Evolutionary conservation across 208 protist species (phyloP), one percentile per base, ranked within the genome.

Genomic region (Trypanosomatidae sp.): DNA sequence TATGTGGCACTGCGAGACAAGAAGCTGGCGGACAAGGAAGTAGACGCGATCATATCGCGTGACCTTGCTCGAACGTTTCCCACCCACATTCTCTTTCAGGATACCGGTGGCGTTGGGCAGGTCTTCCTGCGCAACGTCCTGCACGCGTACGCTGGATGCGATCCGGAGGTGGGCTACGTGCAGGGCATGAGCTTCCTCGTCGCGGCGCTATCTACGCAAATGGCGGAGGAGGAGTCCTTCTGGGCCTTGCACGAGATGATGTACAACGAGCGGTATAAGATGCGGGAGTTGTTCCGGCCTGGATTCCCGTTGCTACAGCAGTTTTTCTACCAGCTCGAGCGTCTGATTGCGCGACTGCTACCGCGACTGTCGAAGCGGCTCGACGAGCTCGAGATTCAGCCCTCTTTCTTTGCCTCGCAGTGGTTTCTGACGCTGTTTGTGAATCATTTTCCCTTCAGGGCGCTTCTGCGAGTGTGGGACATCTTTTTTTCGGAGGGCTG

Each of bases 171-270:
- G 69, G 96, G 93, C 66, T 98, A 98, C 82, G 93, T 95, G 71
- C 96, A 98, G 78, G 96, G 96, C 25, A 98, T 98, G 96, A 92
- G 80, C 30, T 98, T 98, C 69, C 78, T 98, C 62, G 93, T 96
- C 56, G 93, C 83, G 6, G 87, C 90, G 2, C 81, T 97, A 28
- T 94, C 94, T 0, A 96, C 91, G 58, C 91, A 98, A 69, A 92
- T 98, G 89, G 84, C 73, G 17, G 92, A 98, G 76, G 93, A 98
- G 75, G 91, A 97, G 76, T 89, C 88, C 62, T 98, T 98, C 80
- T 98, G 96, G 93, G 84, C 85, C 22, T 76, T 98, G 47, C 85
- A 94, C 66, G 74, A 84, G 67, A 76, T 98, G 64, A 97, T 98
- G 93, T 83, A 97, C 75, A 77, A 87, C 62, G 77, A 86, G 56